phyloP scores from a whole-genome alignment of 2,329 filamentous ascomycete species.

The Fusarium verrucosum region DNA sequence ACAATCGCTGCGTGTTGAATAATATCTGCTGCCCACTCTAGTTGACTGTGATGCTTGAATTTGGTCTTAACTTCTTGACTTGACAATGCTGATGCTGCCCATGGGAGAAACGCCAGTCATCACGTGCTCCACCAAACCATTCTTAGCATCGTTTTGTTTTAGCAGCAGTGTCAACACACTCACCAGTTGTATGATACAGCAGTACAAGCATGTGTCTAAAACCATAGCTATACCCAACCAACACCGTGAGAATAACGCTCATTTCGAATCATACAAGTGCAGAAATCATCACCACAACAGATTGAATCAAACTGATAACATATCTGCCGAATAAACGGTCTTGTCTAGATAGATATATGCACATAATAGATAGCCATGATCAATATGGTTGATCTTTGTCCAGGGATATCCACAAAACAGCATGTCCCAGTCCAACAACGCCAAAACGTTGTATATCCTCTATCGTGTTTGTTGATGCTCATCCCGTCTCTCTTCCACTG shows the following conservation, averaged over 20 bases:
- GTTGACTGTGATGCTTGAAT: no score
- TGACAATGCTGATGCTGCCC: neutral
- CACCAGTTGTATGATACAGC: no score
- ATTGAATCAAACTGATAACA: neutral
- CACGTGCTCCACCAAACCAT: neutral
- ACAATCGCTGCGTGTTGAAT: constrained; percentile 51
- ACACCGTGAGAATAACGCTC: neutral
- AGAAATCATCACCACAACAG: neutral
- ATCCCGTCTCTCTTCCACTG: neutral
- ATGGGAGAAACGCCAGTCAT: neutral
- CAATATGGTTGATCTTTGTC: neutral
- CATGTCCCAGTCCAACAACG: constrained; percentile 11
- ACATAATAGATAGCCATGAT: neutral
- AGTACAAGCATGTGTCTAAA: no score
- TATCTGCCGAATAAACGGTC: neutral
- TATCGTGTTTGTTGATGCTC: constrained; percentile 24
- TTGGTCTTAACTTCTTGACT: no score
- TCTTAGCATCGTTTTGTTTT: no score
- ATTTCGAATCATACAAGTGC: neutral
- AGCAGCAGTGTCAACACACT: no score
- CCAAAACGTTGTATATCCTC: constrained; percentile 21
- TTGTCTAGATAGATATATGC: constrained; percentile 19
- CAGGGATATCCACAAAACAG: neutral
- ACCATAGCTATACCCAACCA: no score
- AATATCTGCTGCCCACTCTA: neutral